phyloP scores from a whole-genome alignment of 345 rosid species.

The Conringia planisiliqua region DNA sequence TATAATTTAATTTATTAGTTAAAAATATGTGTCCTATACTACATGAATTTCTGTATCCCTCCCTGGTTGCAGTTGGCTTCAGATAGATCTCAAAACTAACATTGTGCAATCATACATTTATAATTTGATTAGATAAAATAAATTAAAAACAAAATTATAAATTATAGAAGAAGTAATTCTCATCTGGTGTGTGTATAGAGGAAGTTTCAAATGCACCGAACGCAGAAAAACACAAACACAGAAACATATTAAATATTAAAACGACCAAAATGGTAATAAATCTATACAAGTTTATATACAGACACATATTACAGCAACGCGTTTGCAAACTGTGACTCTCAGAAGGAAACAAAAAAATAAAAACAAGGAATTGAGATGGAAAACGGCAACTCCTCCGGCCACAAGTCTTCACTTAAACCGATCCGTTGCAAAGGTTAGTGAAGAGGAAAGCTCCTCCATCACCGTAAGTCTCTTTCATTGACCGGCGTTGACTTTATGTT shows the following conservation, averaged over 20 bases:
- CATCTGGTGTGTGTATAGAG: background rate
- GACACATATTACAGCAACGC: background rate
- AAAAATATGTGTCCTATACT: no score
- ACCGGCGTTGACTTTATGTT: background rate
- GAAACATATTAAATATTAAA: background rate
- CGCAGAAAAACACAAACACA: background rate
- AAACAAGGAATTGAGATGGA: slow-evolving; percentile 27
- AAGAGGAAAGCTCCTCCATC: background rate
- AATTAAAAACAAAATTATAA: no score
- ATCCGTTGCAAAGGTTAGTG: slow-evolving; percentile 62
- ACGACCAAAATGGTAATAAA: background rate
- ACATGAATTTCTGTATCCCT: no score
- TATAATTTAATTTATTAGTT: background rate
- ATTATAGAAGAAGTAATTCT: background rate
- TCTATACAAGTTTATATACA: background rate
- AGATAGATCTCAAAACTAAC: no score
- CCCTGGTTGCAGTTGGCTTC: no score
- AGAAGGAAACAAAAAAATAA: background rate
- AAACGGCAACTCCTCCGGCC: slow-evolving; percentile 19
- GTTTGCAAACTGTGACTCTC: background rate
- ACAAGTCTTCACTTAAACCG: slow-evolving; percentile 41
- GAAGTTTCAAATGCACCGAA: background rate
- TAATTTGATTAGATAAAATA: no score
- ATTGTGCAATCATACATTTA: no score
- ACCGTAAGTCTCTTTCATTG: background rate